Evolutionary conservation across 2,329 filamentous ascomycete genomes (phyloP), one percentile per base, ranked within the genome.

Genomic region (Aphanocladium album): DNA sequence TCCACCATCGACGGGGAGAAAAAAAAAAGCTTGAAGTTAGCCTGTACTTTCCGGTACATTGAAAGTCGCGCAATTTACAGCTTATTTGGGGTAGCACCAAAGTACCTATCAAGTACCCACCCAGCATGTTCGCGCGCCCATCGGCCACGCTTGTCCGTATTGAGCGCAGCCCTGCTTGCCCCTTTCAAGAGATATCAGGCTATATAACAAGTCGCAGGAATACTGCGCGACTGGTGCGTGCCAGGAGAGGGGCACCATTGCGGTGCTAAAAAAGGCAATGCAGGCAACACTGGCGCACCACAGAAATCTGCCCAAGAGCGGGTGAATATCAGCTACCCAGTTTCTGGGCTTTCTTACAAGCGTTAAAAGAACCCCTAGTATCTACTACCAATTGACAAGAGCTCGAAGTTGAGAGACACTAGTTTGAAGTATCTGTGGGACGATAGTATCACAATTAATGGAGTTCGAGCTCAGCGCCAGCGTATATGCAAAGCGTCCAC

Each of bases 81-180:
- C 19, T 21, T 17, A 23, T 49, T 1, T 12, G 5, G 27, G 3
- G 8, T 14, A 45, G 5, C 17, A 3, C 2, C 2, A 9, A 39
- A 47, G 58, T 60, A 60, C 23, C 23, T 1, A 2, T 5, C 6
- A 23, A 19, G 58, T 60, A 60, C 43, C 33, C 16, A 5, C 21
- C 23, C 30, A 12, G 56, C n/a, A n/a, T 43, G 21, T 37, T 30
- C 7, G 2, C 53, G 25, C 33, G 19, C 21, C 14, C 41, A 57
- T 30, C 25, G 33, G 21, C 8, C 14, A 33, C 50, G 43, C 58
- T 55, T 60, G 23, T 55, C 58, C 58, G 39, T 43, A 49, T 55
- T 55, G 47, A 60, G 58, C 58, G 19, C 47, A 30, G 25, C 33
- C 45, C 45, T 14, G 17, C 33, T 51, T 23, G 35, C 56, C 56